phyloP scores from a whole-genome alignment of 129 eudicot genomes.

The Heracleum sosnowskyi region DNA sequence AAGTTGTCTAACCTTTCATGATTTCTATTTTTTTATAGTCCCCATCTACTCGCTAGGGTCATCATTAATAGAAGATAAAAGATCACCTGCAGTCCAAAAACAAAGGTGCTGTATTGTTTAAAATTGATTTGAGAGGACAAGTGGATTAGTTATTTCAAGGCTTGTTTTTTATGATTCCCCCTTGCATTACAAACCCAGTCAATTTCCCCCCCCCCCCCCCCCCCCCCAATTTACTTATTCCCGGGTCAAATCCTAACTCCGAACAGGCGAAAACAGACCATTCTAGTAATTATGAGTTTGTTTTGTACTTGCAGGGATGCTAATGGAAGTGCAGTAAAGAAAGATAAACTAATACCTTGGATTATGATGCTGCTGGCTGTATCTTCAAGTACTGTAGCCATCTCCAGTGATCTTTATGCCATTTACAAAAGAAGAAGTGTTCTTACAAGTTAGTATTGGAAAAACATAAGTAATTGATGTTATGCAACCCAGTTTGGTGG shows the following conservation, averaged over 20 bases:
- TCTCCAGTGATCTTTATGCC: constrained; percentile 64
- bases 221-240: not conserved
- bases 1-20: not conserved
- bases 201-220: not conserved
- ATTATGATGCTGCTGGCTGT: constrained; percentile 74
- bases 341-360: constrained; percentile 62
- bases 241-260: too few species aligned
- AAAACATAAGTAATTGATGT: not conserved
- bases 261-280: not conserved
- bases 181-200: not conserved
- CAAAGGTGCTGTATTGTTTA: not conserved
- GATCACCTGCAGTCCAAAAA: not conserved
- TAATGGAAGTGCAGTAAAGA: constrained; percentile 59
- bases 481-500: not conserved
- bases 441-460: constrained; percentile 10
- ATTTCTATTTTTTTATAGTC: not conserved
- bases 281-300: not conserved
- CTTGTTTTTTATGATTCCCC: not conserved
- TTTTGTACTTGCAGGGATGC: constrained; percentile 45
- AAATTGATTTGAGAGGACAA: not conserved
- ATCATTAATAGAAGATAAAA: not conserved
- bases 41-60: not conserved
- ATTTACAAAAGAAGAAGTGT: constrained; percentile 18
- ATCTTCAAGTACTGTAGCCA: constrained; percentile 83
- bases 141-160: not conserved